Evolutionary conservation across 2,329 filamentous ascomycete genomes (phyloP).

Genomic region (Sclerotinia minor): DNA sequence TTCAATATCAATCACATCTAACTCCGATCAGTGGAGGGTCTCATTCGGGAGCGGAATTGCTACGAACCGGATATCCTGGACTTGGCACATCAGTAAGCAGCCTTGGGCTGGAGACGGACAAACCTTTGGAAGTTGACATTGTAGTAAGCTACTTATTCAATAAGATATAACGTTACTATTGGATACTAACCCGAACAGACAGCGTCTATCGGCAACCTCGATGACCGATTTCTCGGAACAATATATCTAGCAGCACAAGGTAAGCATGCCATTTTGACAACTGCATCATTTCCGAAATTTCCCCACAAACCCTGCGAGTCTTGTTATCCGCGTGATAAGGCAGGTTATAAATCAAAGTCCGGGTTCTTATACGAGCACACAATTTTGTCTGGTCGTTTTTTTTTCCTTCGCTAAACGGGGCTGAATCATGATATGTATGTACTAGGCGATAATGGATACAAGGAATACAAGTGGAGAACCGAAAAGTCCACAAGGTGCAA

Average conservation of each 20-base stretch:
- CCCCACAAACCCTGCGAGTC: neutral
- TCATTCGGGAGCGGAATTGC: slow-evolving; percentile 51
- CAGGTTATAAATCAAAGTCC: neutral
- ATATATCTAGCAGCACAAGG: slow-evolving; percentile 61
- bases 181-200: slow-evolving; percentile 49
- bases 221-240: slow-evolving; percentile 61
- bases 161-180: neutral
- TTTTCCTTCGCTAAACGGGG: slow-evolving; percentile 10
- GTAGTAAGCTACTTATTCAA: slow-evolving; percentile 51
- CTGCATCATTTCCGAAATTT: slow-evolving; percentile 22
- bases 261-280: slow-evolving; percentile 32
- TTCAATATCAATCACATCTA: slow-evolving; percentile 5
- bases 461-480: slow-evolving; percentile 46
- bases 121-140: slow-evolving; percentile 68
- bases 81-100: slow-evolving; percentile 65
- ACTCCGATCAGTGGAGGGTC: slow-evolving; percentile 52
- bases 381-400: slow-evolving; percentile 5
- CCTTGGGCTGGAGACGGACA: slow-evolving; percentile 59
- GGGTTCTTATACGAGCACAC: slow-evolving; percentile 11
- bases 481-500: slow-evolving; percentile 32
- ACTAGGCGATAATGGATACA: slow-evolving; percentile 49
- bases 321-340: slow-evolving; percentile 16
- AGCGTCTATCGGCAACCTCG: slow-evolving; percentile 79
- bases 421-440: slow-evolving; percentile 23
- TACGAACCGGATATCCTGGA: slow-evolving; percentile 69